These are phyloP conservation scores for Coemansia sp. DNA, from an alignment of 192 early-diverging fungal species.

Conservation along the genomic window DNA sequence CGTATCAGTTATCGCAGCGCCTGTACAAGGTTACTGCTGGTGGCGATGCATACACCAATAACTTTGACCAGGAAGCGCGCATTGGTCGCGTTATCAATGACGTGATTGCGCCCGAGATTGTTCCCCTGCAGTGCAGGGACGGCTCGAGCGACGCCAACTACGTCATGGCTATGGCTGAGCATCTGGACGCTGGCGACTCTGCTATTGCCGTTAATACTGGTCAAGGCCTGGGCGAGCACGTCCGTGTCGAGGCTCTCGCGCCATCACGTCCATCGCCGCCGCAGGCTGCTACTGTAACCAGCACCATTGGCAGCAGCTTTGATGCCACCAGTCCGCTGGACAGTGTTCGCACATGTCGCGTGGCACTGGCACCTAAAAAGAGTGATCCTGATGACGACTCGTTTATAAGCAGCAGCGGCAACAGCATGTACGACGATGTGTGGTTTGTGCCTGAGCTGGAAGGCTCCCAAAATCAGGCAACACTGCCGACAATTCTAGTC, in stretches of 20 bases:
- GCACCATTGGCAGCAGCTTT: constrained; percentile 1
- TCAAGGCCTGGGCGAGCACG: not conserved
- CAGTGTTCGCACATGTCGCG: constrained; percentile 21
- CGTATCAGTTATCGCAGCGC: constrained; percentile 60
- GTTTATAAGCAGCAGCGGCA: constrained; percentile 27
- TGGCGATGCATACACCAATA: constrained; percentile 44
- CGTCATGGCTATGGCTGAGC: constrained; percentile 40
- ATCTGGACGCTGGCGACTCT: constrained; percentile 39
- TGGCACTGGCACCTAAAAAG: constrained; percentile 34
- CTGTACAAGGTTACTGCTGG: constrained; percentile 54
- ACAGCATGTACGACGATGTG: constrained; percentile 36
- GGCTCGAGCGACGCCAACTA: constrained; percentile 30
- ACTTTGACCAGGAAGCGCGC: constrained; percentile 49
- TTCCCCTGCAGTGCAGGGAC: constrained; percentile 31
- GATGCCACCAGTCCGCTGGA: constrained; percentile 27
- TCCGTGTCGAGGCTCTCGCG: not conserved
- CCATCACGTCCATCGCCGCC: not conserved
- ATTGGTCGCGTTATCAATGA: constrained; percentile 47
- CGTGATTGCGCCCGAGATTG: constrained; percentile 31
- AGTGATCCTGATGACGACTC: constrained; percentile 33
- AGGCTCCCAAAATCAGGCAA: constrained; percentile 18
- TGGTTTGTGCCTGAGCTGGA: constrained; percentile 34
- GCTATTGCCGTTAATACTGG: constrained; percentile 17
- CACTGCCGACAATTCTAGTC: constrained; percentile 62
- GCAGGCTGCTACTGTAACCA: not conserved